Conservation (phyloP, 2,329 filamentous ascomycete species). For the Lecanoromycetidae sp. region DNA sequence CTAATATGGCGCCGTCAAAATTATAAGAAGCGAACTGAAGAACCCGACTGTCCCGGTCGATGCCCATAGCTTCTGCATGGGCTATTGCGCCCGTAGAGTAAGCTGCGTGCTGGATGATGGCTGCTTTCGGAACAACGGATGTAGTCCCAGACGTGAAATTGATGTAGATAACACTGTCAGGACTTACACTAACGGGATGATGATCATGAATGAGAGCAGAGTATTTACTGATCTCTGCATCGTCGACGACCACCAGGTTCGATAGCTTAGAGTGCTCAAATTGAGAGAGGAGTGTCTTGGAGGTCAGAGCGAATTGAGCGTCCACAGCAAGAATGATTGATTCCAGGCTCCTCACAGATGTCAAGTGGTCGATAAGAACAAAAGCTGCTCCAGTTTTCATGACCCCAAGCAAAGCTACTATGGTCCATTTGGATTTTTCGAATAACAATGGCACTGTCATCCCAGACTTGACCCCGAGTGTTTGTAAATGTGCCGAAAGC, state of each 20-base stretch:
- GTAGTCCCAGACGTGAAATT: constrained; percentile 13
- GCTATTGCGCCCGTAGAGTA: not conserved
- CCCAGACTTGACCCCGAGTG: constrained; percentile 14
- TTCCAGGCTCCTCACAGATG: constrained; percentile 30
- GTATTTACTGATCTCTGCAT: not conserved
- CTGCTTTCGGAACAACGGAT: constrained; percentile 12
- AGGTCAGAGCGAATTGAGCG: constrained; percentile 12
- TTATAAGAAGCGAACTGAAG: constrained; percentile 19
- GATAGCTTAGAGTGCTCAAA: constrained; percentile 1
- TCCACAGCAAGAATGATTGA: constrained; percentile 35
- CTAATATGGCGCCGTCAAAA: constrained; percentile 18
- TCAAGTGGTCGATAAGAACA: constrained; percentile 30
- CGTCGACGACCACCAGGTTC: constrained; percentile 1
- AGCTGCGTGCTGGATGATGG: constrained; percentile 8
- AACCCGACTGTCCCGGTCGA: constrained; percentile 13
- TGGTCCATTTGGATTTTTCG: constrained; percentile 28
- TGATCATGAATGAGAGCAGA: not conserved
- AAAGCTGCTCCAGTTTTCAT: constrained; percentile 29
- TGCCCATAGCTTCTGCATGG: not conserved
- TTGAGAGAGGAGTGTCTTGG: not conserved
- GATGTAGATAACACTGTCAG: not conserved
- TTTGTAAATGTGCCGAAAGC: constrained; percentile 16
- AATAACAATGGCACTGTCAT: constrained; percentile 27
- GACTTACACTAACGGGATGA: constrained; percentile 21
- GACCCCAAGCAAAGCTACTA: constrained; percentile 28